Base-by-base conservation (phyloP, 352 stramenopile species). In the Phytophthora colocasiae region DNA sequence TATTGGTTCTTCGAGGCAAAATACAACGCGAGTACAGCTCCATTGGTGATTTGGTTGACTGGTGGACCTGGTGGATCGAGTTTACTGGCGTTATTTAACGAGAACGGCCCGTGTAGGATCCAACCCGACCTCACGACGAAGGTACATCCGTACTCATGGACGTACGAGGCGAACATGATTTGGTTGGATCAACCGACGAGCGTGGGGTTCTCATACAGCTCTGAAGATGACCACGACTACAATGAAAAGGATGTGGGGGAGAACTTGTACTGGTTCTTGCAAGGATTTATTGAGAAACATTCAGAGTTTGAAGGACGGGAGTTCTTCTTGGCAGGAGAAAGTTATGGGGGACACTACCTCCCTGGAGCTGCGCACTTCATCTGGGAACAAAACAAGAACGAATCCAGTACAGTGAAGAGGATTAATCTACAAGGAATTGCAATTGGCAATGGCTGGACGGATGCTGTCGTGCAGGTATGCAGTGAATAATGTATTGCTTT, bases 1-100 rank as follows among this genome's bases (percentile, higher is more conserved):
- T 89, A 90, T 63, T 91, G 80, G 78, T 85, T 76, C 51, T 82
- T 85, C 27, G 73, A 88, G 58, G 78, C 81, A 6, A 53, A 66
- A 22, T 60, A 69, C 47, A 63, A 71, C 41, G 58, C 72, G 3
- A 52, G 26, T 9, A 77, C 43, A 9, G 81, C 77, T 22, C 81
- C 77, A 1, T 43, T 87, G 3, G 65, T 89, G 22, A 53, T 90
- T n/a, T 90, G 81, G 81, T 64, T 90, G 36, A 87, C 72, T 0
- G 79, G 81, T 11, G 81, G 81, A 4, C 79, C 81, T 7, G 81
- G 81, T 11, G 68, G 68, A 2, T 87, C 77, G 3, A 81, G 74
- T 64, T 47, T 84, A 39, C 55, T 84, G 22, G 81, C 79, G 7
- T 43, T 90, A 5, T 65, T 89, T 14, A 60, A 44, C 12, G 81